These are phyloP conservation scores for Talaromyces amestolkiae DNA, from an alignment of 2,329 filamentous ascomycete species.

Conservation along the genomic window DNA sequence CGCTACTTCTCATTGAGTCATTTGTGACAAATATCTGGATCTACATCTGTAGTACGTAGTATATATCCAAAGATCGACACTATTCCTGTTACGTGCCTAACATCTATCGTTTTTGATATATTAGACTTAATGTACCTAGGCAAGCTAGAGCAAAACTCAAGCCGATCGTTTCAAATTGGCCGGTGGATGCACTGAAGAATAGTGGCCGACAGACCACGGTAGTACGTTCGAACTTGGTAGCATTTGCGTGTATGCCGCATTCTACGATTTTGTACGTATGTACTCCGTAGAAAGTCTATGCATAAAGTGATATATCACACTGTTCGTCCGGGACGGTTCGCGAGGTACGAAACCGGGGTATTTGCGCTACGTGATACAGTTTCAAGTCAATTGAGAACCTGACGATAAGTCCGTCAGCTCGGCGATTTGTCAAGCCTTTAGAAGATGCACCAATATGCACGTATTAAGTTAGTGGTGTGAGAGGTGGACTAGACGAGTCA, in stretches of 20 bases:
- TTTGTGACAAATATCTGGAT: background rate
- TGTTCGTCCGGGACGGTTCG: background rate
- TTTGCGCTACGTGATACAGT: background rate
- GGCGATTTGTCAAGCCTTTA: background rate
- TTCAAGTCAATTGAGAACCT: background rate
- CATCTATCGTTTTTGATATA: background rate
- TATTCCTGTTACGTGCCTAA: background rate
- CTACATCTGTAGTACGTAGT: background rate
- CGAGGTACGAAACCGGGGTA: background rate
- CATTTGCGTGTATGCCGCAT: background rate
- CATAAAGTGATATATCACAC: background rate
- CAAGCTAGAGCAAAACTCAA: background rate
- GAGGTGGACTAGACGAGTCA: background rate
- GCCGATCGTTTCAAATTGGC: background rate
- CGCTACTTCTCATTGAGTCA: background rate
- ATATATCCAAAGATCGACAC: constrained; percentile 11
- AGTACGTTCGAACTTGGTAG: background rate
- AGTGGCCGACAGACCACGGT: background rate
- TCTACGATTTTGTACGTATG: background rate
- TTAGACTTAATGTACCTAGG: background rate
- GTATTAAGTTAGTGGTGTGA: background rate
- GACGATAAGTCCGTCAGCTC: background rate
- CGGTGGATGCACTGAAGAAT: background rate
- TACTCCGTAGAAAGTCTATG: background rate
- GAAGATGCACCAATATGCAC: background rate